phyloP scores from a whole-genome alignment of 768 basidiomycete species.

The Calocybe indica region DNA sequence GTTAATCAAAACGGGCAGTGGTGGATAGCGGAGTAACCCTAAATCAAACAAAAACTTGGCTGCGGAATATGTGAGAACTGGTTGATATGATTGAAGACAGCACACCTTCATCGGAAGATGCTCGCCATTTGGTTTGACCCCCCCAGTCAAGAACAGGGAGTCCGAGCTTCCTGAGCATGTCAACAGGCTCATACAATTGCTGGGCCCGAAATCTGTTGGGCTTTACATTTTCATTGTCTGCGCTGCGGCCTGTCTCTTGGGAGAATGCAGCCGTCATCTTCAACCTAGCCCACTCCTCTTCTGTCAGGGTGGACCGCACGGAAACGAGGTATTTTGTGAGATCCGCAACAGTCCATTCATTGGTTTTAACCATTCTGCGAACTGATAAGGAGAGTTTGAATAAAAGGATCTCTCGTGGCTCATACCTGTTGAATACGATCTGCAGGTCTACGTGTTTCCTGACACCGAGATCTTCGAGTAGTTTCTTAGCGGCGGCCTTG shows the following conservation, averaged over 20 bases:
- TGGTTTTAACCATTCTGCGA: conserved; percentile 78
- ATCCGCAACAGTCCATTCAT: conserved; percentile 84
- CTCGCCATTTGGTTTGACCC: conserved; percentile 67
- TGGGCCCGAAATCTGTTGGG: conserved; percentile 51
- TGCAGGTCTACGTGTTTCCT: conserved; percentile 91
- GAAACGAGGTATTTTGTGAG: conserved; percentile 84
- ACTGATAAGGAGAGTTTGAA: background rate
- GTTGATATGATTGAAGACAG: background rate
- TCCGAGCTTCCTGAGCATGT: conserved; percentile 62
- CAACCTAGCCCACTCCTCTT: conserved; percentile 42
- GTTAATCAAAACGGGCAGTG: conserved; percentile 56
- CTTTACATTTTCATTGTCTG: conserved; percentile 22
- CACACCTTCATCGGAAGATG: conserved; percentile 81
- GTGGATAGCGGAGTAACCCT: conserved; percentile 65
- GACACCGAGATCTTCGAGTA: conserved; percentile 72
- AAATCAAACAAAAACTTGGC: conserved; percentile 77
- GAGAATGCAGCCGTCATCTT: conserved; percentile 77
- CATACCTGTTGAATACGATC: conserved; percentile 82
- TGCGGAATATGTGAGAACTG: conserved; percentile 20
- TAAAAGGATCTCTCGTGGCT: background rate
- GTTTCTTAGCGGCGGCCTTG: conserved; percentile 67
- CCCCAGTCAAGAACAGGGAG: conserved; percentile 91
- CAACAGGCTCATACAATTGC: conserved; percentile 82
- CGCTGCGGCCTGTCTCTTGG: conserved; percentile 33
- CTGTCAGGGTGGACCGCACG: conserved; percentile 51